Percentiles rank a stretch among this genome's conserved stretches.
Evolutionary conservation across 495 filamentous ascomycete genomes (phyloP).

Genomic region (Achaetomiella virescens): DNA sequence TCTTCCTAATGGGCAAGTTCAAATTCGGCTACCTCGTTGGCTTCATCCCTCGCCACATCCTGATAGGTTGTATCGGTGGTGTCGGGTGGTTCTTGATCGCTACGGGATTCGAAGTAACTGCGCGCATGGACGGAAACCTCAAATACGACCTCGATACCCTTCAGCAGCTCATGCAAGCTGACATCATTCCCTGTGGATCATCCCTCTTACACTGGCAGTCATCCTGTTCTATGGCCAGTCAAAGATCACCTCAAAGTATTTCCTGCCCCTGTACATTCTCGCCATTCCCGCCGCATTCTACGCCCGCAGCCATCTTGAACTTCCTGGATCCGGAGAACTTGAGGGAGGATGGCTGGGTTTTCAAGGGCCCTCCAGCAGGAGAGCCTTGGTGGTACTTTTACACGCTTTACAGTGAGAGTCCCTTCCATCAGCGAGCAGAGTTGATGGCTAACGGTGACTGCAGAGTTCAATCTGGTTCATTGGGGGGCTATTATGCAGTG

Average conservation of each 20-base stretch:
- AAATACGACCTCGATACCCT: slow-evolving; percentile 73
- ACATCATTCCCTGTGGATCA: slow-evolving; percentile 77
- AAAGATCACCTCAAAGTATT: slow-evolving; percentile 68
- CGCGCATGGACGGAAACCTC: slow-evolving; percentile 75
- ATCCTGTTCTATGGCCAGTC: slow-evolving; percentile 68
- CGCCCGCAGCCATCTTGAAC: slow-evolving; percentile 59
- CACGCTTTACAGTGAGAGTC: slow-evolving; percentile 72
- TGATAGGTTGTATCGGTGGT: slow-evolving; percentile 96
- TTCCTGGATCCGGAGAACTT: slow-evolving; percentile 56
- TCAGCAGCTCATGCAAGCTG: slow-evolving; percentile 57
- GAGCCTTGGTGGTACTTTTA: slow-evolving; percentile 98
- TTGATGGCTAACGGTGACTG: background rate
- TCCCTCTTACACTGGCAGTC: slow-evolving; percentile 71
- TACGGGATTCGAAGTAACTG: slow-evolving; percentile 92
- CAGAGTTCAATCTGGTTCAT: slow-evolving; percentile 37
- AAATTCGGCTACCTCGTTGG: slow-evolving; percentile 85
- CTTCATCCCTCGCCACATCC: slow-evolving; percentile 91
- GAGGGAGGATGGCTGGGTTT: slow-evolving; percentile 77
- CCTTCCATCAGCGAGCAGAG: no score
- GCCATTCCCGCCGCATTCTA: slow-evolving; percentile 77
- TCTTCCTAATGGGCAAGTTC: slow-evolving; percentile 82
- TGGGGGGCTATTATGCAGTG: slow-evolving; percentile 75
- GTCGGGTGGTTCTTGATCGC: slow-evolving; percentile 94
- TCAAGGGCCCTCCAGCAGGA: slow-evolving; percentile 71
- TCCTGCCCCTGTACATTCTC: slow-evolving; percentile 84